Conservation (phyloP, 2,329 filamentous ascomycete genomes). For the Epichloe scottii region DNA sequence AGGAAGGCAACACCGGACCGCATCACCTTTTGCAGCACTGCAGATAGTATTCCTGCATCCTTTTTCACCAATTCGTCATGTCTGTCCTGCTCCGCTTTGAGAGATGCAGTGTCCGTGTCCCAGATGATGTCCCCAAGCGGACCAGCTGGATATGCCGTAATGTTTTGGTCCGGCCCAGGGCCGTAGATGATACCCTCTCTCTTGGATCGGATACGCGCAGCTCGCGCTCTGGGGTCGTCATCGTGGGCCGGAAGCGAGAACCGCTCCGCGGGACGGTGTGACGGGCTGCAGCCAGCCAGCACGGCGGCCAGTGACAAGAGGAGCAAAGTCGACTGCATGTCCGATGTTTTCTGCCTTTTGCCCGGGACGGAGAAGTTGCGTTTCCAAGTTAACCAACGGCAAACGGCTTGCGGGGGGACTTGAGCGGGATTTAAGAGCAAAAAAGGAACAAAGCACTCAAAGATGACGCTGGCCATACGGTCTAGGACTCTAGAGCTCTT, state of each 20-base stretch:
- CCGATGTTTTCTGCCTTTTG: too few species aligned
- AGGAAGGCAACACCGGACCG: too few species aligned
- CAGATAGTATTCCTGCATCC: not conserved
- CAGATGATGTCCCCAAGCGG: slow-evolving; percentile 1
- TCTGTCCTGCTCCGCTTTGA: not conserved
- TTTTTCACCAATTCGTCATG: not conserved
- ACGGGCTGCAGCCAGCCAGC: not conserved
- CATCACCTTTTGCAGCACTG: not conserved
- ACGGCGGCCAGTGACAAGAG: not conserved
- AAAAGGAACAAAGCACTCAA: too few species aligned
- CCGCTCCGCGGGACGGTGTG: not conserved
- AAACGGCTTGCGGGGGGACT: too few species aligned
- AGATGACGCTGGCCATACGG: too few species aligned
- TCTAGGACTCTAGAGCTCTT: too few species aligned
- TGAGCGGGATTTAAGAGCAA: too few species aligned
- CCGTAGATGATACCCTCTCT: slow-evolving; percentile 1
- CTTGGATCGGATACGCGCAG: not conserved
- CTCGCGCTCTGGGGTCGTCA: not conserved
- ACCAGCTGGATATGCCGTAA: slow-evolving; percentile 1
- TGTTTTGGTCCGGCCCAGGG: not conserved
- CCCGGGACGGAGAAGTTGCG: too few species aligned
- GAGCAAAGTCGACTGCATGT: not conserved
- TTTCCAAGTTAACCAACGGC: too few species aligned
- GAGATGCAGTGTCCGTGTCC: not conserved
- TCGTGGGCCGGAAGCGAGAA: not conserved